Evolutionary conservation across 2,329 filamentous ascomycete genomes (phyloP).

Genomic region (Herpomyces periplanetae): DNA sequence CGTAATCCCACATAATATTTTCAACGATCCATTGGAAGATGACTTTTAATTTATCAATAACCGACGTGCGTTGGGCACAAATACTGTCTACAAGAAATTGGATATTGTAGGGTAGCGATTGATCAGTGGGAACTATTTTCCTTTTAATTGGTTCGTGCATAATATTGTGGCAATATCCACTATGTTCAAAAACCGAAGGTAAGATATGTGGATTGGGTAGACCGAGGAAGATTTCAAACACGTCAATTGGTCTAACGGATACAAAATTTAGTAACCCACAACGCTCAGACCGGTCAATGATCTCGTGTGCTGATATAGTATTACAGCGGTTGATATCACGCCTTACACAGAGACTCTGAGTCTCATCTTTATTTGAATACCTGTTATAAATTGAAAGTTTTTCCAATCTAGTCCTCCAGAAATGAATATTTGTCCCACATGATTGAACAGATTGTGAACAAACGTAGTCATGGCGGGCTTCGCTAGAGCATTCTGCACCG

Average conservation of each 20-base stretch:
- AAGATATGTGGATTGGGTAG: constrained; percentile 61
- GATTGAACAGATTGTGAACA: too few species aligned
- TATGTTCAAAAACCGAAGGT: constrained; percentile 75
- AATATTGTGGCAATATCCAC: constrained; percentile 55
- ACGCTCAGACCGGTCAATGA: constrained; percentile 41
- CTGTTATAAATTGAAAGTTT: too few species aligned
- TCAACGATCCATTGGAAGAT: constrained; percentile 97
- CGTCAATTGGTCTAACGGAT: constrained; percentile 54
- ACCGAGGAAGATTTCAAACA: constrained; percentile 54
- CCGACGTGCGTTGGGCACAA: constrained; percentile 67
- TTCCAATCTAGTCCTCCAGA: too few species aligned
- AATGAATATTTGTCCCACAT: too few species aligned
- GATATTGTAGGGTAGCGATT: constrained; percentile 54
- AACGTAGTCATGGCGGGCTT: too few species aligned
- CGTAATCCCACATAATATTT: constrained; percentile 75
- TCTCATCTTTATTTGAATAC: too few species aligned
- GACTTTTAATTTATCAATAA: constrained; percentile 59
- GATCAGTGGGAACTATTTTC: too few species aligned
- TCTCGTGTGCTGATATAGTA: constrained; percentile 57
- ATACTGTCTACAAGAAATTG: too few species aligned
- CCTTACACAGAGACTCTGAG: too few species aligned
- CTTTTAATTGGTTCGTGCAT: too few species aligned
- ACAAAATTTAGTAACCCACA: constrained; percentile 83
- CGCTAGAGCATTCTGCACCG: too few species aligned
- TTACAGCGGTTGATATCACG: constrained; percentile 85